Evolutionary conservation across 2,329 filamentous ascomycete genomes (phyloP), one percentile per base, ranked within the genome.

Genomic region (Chalaropsis thielavioides): DNA sequence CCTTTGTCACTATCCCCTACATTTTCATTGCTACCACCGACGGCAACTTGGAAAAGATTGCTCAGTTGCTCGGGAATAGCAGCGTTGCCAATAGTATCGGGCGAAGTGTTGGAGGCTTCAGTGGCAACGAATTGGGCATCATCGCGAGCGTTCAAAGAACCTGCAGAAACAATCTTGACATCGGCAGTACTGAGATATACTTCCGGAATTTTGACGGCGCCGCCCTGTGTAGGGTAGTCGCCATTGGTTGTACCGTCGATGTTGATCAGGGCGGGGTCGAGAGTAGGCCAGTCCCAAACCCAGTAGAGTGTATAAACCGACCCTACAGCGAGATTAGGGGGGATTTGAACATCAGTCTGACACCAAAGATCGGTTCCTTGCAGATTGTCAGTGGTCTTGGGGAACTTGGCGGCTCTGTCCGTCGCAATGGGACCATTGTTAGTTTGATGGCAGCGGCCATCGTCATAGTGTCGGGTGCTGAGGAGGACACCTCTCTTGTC

Each of bases 261-360:
- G 68, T 81, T 74, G 67, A 73, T 75, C 69, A 71, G 74, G 68
- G 73, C 74, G 46, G 71, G 70, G 70, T 76, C 75, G 72, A 84
- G 78, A 15, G 83, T 86, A 2, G 87, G 86, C 90, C 91, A 99
- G 74, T 95, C 88, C 94, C 94, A 97, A 58, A 96, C 87, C 92
- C 92, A 97, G 79, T 96, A 95, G 62, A 96, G 76, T 2, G 90
- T 92, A 73, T 92, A 89, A 35, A 81, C 80, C 38, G 85, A 81
- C 56, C 84, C 84, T 10, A 78, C 74, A n/a, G 80, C 74, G 59
- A 84, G 77, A 69, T 88, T 81, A 4, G 78, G 72, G 0, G 94
- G 94, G 15, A 99, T 77, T 71, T 85, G 80, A 60, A 96, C 77
- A 71, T 94, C 86, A 43, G 86, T 86, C 74, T 96, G 92, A 76